Evolutionary conservation across 176 grass and related monocot genomes (phyloP), one percentile per base, ranked within the genome.

Genomic region (Musa schizocarpa): DNA sequence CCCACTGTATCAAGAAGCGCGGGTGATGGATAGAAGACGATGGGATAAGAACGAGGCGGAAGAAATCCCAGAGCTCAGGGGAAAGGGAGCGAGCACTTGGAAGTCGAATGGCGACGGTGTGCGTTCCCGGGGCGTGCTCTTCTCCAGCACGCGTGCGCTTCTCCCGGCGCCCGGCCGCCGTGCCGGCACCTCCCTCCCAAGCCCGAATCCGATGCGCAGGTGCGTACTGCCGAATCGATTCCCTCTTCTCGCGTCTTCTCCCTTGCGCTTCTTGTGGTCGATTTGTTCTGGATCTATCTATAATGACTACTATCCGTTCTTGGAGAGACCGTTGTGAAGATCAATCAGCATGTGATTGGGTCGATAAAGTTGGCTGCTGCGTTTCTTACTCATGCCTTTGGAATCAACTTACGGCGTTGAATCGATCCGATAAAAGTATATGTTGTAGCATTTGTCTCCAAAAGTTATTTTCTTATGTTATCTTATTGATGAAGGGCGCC

Each of bases 151-250:
- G 11, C 26, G 69, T 53, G 52, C 64, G 65, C 12, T 25, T 27
- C 65, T 57, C 65, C 53, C 52, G 13, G 26, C 8, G 9, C 66
- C 50, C 11, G 26, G 52, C 25, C 26, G 11, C 52, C 14, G 50
- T n/a, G 20, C 34, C 6, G 49, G 20, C 49, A 12, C 34, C 6
- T 70, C 68, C 43, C 1, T 43, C 68, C 17, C 68, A 58, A 11
- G n/a, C 50, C 52, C 77, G 65, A 70, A 69, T 79, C 51, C 65
- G 19, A 8, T 79, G 77, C 5, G 50, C 77, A 54, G 65, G 65
- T 59, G 50, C 19, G 13, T 57, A 10, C 13, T 14, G 8, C 43
- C 25, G 10, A 52, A 25, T 20, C 19, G 26, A 6, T 54, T 54
- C 34, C 8, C 4, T 53, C 8, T 66, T 53, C 11, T 52, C 2